Conservation (phyloP, 2,329 filamentous ascomycete genomes). For the Trichoderma hamatum region DNA sequence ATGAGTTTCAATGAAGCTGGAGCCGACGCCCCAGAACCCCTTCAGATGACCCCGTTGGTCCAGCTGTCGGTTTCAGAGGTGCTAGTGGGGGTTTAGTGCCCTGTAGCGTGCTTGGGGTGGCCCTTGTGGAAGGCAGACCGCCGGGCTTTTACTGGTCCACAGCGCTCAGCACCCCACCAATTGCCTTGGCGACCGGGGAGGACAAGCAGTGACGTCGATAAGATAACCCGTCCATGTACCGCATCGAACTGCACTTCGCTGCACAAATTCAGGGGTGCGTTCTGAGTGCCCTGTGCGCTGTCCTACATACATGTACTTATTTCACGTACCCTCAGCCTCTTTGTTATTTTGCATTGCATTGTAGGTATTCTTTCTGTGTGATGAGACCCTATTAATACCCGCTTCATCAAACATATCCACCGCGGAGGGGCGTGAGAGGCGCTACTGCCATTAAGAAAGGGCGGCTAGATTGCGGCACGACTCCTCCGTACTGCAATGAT, state of each 20-base stretch:
- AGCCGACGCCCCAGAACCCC: background rate
- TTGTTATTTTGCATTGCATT: background rate
- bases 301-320: too few species aligned
- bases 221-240: too few species aligned
- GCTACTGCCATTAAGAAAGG: background rate
- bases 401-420: background rate
- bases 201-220: slow-evolving; percentile 25
- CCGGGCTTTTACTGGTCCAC: slow-evolving; percentile 12
- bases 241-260: background rate
- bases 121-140: slow-evolving; percentile 13
- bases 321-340: background rate
- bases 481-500: background rate
- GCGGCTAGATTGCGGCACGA: background rate
- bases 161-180: slow-evolving; percentile 8
- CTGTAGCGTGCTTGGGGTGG: slow-evolving; percentile 10
- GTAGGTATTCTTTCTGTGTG: background rate
- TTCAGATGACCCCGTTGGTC: slow-evolving; percentile 22
- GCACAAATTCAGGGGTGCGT: slow-evolving; percentile 6
- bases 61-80: slow-evolving; percentile 27
- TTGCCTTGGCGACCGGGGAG: slow-evolving; percentile 22
- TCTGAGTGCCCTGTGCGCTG: background rate
- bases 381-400: background rate
- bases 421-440: background rate
- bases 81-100: slow-evolving; percentile 24
- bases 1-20: slow-evolving; percentile 24